Conservation (phyloP, 352 stramenopile genomes). For the Phytophthora sansomeana region DNA sequence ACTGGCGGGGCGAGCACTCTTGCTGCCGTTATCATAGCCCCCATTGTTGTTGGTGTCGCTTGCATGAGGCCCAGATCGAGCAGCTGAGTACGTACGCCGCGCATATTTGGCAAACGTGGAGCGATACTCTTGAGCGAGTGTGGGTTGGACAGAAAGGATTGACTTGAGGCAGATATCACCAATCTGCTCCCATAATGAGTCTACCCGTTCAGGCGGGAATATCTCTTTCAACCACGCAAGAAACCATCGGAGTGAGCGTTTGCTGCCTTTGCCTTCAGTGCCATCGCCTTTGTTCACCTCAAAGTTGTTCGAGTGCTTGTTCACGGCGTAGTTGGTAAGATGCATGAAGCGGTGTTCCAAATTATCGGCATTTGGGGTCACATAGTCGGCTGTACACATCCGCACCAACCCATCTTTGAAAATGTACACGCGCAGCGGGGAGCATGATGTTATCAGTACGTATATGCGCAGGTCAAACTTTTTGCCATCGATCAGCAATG, state of each 20-base stretch:
- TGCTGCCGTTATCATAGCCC: constrained; percentile 9
- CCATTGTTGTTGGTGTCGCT: constrained; percentile 10
- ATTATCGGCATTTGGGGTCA: constrained; percentile 82
- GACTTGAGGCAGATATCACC: constrained; percentile 95
- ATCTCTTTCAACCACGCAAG: constrained; percentile 87
- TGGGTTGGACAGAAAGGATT: constrained; percentile 93
- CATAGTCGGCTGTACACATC: constrained; percentile 92
- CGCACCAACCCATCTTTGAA: constrained; percentile 92
- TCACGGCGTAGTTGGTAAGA: constrained; percentile 94
- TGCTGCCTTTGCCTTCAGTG: constrained; percentile 79
- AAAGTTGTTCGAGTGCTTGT: constrained; percentile 92
- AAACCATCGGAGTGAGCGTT: constrained; percentile 93
- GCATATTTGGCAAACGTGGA: constrained; percentile 89
- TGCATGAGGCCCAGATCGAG: constrained; percentile 24
- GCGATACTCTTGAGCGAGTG: constrained; percentile 93
- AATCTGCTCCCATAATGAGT: constrained; percentile 92
- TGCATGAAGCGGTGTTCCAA: constrained; percentile 93
- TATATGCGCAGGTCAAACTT: constrained; percentile 96
- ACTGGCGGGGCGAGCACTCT: constrained; percentile 29
- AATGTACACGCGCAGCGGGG: constrained; percentile 90
- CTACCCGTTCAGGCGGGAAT: constrained; percentile 67
- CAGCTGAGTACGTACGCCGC: constrained; percentile 55
- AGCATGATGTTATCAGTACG: constrained; percentile 88
- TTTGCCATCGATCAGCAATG: constrained; percentile 84
- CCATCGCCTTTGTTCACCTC: constrained; percentile 76